Evolutionary conservation across 257 asterid species (phyloP).

Genomic region (Voacanga thouarsii): DNA sequence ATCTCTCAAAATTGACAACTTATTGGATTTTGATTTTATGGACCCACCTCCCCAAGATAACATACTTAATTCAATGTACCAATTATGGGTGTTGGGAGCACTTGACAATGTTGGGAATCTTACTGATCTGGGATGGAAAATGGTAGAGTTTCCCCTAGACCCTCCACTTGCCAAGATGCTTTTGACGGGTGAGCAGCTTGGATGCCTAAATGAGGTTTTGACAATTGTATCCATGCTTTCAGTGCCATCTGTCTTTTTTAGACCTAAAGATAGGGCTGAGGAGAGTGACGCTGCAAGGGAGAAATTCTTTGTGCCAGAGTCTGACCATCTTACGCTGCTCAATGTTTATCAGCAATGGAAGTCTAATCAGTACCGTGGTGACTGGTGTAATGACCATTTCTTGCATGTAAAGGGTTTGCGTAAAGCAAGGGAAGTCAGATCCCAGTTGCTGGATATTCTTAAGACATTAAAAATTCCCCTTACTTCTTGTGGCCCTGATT

Average conservation of each 20-base stretch:
- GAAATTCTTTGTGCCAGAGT: constrained; percentile 89
- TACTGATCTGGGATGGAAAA: constrained; percentile 87
- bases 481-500: constrained; percentile 82
- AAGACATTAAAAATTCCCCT: constrained; percentile 70
- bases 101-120: constrained; percentile 79
- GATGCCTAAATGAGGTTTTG: constrained; percentile 75
- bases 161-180: constrained; percentile 99
- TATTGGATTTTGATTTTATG: constrained; percentile 90
- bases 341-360: constrained; percentile 91
- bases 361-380: constrained; percentile 76
- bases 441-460: constrained; percentile 76
- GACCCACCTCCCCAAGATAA: constrained; percentile 99
- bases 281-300: constrained; percentile 97
- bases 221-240: constrained; percentile 97
- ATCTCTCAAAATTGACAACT: constrained; percentile 71
- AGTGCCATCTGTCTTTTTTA: constrained; percentile 86
- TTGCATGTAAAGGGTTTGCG: constrained; percentile 86
- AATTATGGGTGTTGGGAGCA: constrained; percentile 96
- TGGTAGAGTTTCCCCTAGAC: constrained; percentile 98
- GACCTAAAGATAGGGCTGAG: constrained; percentile 94
- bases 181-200: constrained; percentile 75
- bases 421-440: constrained; percentile 89
- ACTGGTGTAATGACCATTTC: constrained; percentile 93
- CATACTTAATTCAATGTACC: constrained; percentile 91
- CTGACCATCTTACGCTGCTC: constrained; percentile 83